Percentiles rank a stretch among this genome's conserved stretches.
These are phyloP conservation scores for Trichoderma cornu-damae DNA, from an alignment of 2,329 filamentous ascomycete genomes.

Conservation along the genomic window DNA sequence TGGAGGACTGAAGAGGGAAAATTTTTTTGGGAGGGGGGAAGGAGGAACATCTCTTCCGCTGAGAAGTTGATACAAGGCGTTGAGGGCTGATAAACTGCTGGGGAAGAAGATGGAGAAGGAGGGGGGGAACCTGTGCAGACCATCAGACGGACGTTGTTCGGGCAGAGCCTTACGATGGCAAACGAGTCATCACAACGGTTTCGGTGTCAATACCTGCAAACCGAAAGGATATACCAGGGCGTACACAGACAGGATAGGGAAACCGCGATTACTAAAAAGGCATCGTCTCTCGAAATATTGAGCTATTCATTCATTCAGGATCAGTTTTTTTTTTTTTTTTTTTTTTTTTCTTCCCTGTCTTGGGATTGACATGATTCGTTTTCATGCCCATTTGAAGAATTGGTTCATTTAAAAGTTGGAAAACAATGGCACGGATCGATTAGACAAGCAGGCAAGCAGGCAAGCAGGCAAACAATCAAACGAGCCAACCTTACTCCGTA, in stretches of 20 bases:
- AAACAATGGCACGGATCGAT: neutral
- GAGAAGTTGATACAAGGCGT: neutral
- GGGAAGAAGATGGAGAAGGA: too few species aligned
- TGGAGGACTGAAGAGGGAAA: constrained; percentile 49
- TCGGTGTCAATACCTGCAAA: neutral
- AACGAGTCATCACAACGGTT: neutral
- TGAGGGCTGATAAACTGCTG: constrained; percentile 10
- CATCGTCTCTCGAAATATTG: constrained; percentile 2
- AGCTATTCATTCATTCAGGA: constrained; percentile 8
- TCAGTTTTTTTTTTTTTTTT: neutral
- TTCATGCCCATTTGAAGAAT: neutral
- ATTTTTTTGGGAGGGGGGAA: too few species aligned
- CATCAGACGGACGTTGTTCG: neutral
- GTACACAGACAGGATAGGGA: constrained; percentile 2
- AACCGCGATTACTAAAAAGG: neutral
- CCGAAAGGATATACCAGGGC: constrained; percentile 1
- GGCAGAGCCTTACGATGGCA: neutral
- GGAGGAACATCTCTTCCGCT: neutral
- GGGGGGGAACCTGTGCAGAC: neutral
- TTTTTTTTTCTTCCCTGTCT: too few species aligned
- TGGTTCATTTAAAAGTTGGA: neutral
- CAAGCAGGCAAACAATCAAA: neutral
- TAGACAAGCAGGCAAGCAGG: neutral
- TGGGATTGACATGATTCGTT: neutral
- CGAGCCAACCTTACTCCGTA: too few species aligned